Percentiles rank a stretch among this genome's conserved stretches.
Evolutionary conservation across 2,329 filamentous ascomycete genomes (phyloP).

Genomic region (Xylaria sp.): DNA sequence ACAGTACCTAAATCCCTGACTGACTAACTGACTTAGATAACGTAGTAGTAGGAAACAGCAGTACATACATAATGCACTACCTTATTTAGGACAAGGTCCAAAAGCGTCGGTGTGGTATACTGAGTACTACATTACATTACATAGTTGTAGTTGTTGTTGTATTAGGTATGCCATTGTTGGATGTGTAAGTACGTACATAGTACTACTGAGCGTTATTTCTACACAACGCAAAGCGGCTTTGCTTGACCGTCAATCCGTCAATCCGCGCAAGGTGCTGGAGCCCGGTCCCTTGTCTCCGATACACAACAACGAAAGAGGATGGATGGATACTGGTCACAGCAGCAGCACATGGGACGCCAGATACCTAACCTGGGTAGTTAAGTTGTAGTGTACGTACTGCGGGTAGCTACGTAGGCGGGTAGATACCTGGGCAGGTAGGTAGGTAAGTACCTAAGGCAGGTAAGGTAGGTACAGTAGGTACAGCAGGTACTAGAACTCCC

Average conservation of each 20-base stretch:
- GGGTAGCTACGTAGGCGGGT: too few relatives aligned
- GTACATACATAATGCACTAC: constrained; percentile 27
- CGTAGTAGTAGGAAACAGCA: constrained; percentile 7
- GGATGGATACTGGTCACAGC: background rate
- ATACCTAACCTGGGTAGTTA: too few relatives aligned
- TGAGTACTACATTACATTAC: too few relatives aligned
- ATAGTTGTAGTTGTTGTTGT: too few relatives aligned
- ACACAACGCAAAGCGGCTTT: constrained; percentile 36
- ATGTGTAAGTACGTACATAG: constrained; percentile 7
- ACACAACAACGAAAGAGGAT: constrained; percentile 22
- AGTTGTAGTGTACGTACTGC: too few relatives aligned
- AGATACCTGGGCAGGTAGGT: too few relatives aligned
- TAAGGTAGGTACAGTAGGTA: too few relatives aligned
- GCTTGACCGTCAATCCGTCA: constrained; percentile 35
- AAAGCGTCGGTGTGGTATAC: constrained; percentile 25
- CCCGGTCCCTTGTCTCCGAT: constrained; percentile 36
- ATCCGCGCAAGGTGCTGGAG: constrained; percentile 28
- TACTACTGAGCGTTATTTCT: constrained; percentile 36
- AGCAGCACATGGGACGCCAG: background rate
- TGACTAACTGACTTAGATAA: constrained; percentile 25
- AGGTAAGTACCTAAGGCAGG: background rate
- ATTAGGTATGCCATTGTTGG: too few relatives aligned
- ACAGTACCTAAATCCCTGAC: constrained; percentile 28
- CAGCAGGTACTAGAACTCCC: background rate
- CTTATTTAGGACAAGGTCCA: constrained; percentile 29